These are phyloP conservation scores for Bremia lactucae DNA, from an alignment of 352 stramenopile species.

Conservation along the genomic window DNA sequence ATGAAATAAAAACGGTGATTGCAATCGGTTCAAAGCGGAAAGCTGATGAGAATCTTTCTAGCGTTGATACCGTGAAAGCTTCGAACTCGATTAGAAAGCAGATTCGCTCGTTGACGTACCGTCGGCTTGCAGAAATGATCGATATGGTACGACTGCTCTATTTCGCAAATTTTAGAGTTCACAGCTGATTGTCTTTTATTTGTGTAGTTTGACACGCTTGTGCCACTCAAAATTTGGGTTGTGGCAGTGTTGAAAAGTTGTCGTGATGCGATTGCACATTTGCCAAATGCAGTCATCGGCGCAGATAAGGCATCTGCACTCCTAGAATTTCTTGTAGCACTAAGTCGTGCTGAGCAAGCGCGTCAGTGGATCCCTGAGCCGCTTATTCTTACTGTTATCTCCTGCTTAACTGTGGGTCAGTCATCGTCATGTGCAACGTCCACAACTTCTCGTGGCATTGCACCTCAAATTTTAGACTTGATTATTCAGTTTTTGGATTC, in stretches of 20 bases:
- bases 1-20: background rate
- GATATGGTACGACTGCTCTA: constrained; percentile 47
- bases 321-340: constrained; percentile 57
- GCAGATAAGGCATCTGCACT: constrained; percentile 67
- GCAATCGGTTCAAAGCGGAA: constrained; percentile 20
- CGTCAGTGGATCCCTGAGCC: constrained; percentile 28
- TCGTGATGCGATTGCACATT: constrained; percentile 46
- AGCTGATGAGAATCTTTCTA: constrained; percentile 1
- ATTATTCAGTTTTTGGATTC: constrained; percentile 72
- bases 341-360: constrained; percentile 34
- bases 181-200: constrained; percentile 2
- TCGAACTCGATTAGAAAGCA: constrained; percentile 63
- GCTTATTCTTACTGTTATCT: constrained; percentile 44
- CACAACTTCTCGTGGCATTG: constrained; percentile 34
- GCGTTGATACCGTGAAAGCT: constrained; percentile 6
- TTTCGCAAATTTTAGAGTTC: constrained; percentile 1
- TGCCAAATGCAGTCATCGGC: constrained; percentile 62
- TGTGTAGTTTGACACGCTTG: constrained; percentile 53
- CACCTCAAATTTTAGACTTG: constrained; percentile 52
- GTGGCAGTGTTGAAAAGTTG: constrained; percentile 31
- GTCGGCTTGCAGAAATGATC: constrained; percentile 59
- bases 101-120: constrained; percentile 70
- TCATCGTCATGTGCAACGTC: constrained; percentile 12
- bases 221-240: constrained; percentile 57
- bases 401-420: constrained; percentile 54